Base-by-base conservation (phyloP, 805 yeast species). In the Lachancea kluyveri region DNA sequence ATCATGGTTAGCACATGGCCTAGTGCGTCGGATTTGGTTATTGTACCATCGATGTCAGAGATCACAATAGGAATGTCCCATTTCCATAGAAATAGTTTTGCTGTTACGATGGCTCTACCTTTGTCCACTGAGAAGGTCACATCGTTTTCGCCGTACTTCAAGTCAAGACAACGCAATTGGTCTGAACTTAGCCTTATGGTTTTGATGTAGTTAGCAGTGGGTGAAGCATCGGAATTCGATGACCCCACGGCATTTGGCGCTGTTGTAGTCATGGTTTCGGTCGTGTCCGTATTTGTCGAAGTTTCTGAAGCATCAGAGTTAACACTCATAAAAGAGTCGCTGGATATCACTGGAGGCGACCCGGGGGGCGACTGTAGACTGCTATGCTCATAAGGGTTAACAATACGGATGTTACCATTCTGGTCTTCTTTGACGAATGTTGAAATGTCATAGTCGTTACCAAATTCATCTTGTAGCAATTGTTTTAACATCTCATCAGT, bases 1-100 rank as follows among this genome's bases (percentile, higher is more conserved):
- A 92, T 65, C 76, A 90, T 77, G 11, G 92, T 87, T 57, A 92
- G 65, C 2, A 92, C 90, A 59, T 92, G 98, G 3, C 98, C 98
- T 48, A 92, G 64, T 0, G 98, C 98, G 62, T 92, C 98, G 1
- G 96, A 87, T 58, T 87, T 88, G 11, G 98, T 92, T 43, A 92
- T 92, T 2, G 98, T 92, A 11, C 98, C 98, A 57, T 92, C 98
- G 37, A 92, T 92, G 60, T 92, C 98, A 6, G 96, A 85, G 16
- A 92, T 90, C 5, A 92, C 98, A 24, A 92, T 82, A 2, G 97
- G 96, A 0, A 80, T 78, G 36, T 76, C 68, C 43, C 79, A 69
- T 42, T 77, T 76, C 98, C 98, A 92, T 24, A 85, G 68, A 50
- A 69, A 90, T 33, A 92, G 64, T 43, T 80, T 75, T 0, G 95